phyloP scores from a whole-genome alignment of 805 yeast species.

The Candida takata region DNA sequence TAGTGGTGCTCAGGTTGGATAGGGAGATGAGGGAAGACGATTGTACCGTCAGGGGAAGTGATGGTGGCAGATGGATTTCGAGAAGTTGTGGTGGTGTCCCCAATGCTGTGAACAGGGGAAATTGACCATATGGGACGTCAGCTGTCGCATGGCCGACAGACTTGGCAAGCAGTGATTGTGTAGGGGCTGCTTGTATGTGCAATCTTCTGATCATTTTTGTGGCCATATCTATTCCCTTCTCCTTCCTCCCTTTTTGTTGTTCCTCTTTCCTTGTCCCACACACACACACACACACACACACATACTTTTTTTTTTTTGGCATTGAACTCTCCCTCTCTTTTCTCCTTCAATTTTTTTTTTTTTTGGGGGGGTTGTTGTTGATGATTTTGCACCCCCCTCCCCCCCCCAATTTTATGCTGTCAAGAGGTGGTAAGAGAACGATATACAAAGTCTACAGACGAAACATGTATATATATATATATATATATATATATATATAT shows the following conservation, averaged over 20 bases:
- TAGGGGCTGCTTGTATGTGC: slow-evolving; percentile 14
- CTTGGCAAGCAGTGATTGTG: slow-evolving; percentile 6
- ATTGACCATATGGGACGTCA: slow-evolving; percentile 4
- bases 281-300: neutral
- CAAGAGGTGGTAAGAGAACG: too few species aligned
- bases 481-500: too few species aligned
- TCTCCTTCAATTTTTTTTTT: too few species aligned
- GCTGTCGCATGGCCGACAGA: neutral
- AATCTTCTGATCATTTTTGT: slow-evolving; percentile 4
- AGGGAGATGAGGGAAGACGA: slow-evolving; percentile 45
- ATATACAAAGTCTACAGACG: too few species aligned
- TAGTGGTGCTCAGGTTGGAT: slow-evolving; percentile 5
- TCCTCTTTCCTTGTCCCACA: too few species aligned
- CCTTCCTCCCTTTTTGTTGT: too few species aligned
- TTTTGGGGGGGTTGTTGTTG: too few species aligned
- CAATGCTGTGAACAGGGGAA: slow-evolving; percentile 26
- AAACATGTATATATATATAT: too few species aligned
- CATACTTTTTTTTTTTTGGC: neutral
- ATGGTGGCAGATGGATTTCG: slow-evolving; percentile 48
- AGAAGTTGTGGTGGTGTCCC: slow-evolving; percentile 45
- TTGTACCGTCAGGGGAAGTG: slow-evolving; percentile 45
- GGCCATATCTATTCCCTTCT: too few species aligned
- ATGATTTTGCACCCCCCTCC: too few species aligned
- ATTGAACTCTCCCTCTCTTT: too few species aligned
- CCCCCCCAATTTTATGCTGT: too few species aligned